Percentiles rank a stretch among this genome's conserved stretches.
These are phyloP conservation scores for Camellia sinensis DNA, from an alignment of 148 eudicot genomes.

Conservation along the genomic window DNA sequence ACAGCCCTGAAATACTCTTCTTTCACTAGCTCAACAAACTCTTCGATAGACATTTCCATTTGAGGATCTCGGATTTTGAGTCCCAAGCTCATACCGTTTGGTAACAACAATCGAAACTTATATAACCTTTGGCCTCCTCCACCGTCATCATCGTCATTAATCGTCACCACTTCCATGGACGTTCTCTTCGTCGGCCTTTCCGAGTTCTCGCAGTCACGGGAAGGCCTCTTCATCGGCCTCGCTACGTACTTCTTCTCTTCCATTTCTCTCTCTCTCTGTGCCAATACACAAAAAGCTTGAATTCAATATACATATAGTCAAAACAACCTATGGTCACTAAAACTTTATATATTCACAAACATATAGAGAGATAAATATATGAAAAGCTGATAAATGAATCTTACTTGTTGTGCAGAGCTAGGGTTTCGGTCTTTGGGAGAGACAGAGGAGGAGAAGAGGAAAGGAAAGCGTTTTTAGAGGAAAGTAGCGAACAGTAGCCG, in stretches of 20 bases:
- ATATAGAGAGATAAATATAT: too few species aligned
- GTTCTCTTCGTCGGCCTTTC: constrained; percentile 21
- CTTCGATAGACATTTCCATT: constrained; percentile 23
- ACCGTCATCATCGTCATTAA: background rate
- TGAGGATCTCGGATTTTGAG: constrained; percentile 22
- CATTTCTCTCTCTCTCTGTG: background rate
- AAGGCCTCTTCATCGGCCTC: constrained; percentile 8
- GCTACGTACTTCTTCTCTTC: background rate
- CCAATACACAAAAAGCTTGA: background rate
- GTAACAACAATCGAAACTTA: constrained; percentile 32
- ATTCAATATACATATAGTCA: too few species aligned
- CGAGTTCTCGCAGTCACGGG: background rate
- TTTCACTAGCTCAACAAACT: constrained; percentile 25
- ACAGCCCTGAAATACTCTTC: constrained; percentile 15
- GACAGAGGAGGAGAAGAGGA: background rate
- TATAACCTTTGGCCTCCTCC: background rate
- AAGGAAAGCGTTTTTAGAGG: too few species aligned
- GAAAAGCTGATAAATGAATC: too few species aligned
- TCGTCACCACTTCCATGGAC: background rate
- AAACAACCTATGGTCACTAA: background rate
- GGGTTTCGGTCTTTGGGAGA: background rate
- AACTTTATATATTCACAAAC: too few species aligned
- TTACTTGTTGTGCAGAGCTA: background rate
- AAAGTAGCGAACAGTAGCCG: too few species aligned
- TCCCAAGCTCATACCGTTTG: constrained; percentile 28